Conservation (phyloP, 2,329 filamentous ascomycete species). For the Ceratocystis cubensis region DNA sequence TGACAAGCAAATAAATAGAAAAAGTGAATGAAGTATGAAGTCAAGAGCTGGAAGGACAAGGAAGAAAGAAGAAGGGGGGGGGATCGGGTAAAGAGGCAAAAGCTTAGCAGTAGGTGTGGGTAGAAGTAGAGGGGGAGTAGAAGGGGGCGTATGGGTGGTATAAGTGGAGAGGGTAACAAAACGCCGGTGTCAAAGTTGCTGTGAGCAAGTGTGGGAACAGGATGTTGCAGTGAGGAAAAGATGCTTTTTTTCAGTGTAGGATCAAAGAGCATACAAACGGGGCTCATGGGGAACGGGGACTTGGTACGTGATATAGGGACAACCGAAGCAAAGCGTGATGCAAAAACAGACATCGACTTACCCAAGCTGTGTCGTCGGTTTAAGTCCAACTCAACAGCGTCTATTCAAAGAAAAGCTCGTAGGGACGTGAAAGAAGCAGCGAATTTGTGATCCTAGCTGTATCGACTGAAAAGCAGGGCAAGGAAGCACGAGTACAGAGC, state of each 20-base stretch:
- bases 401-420: background rate
- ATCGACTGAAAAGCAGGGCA: background rate
- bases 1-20: background rate
- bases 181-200: conserved; percentile 1
- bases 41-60: background rate
- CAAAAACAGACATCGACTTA: background rate
- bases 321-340: background rate
- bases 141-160: background rate
- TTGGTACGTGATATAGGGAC: background rate
- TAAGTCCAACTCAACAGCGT: background rate
- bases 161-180: conserved; percentile 9
- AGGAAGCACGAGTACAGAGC: background rate
- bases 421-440: background rate
- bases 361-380: background rate
- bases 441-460: background rate
- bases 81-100: background rate
- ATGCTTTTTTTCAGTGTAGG: background rate
- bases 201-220: background rate
- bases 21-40: background rate
- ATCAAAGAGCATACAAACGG: conserved; percentile 2
- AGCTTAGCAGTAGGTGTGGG: background rate
- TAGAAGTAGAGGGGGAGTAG: background rate
- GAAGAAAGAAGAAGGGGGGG: conserved; percentile 1
- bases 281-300: background rate
- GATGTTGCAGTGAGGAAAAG: background rate